These are phyloP conservation scores for Coriaria nepalensis DNA, from an alignment of 306 rosid species.

Conservation along the genomic window DNA sequence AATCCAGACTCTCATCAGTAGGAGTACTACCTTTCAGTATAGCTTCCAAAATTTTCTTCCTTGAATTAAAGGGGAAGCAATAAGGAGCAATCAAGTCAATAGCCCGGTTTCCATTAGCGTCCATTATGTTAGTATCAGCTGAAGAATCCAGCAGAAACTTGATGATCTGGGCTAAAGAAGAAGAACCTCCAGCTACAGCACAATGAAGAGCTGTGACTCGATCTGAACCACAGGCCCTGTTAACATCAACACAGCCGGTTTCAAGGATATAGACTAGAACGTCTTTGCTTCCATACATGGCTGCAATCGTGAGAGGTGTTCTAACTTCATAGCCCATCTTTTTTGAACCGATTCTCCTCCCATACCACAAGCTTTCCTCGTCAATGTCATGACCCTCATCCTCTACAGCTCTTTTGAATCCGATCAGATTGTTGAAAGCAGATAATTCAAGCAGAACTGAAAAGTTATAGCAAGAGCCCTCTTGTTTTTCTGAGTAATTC, in stretches of 20 bases:
- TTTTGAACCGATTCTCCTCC: conserved; percentile 56
- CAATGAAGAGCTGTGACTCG: conserved; percentile 73
- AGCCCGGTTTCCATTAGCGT: conserved; percentile 43
- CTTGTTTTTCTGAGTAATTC: conserved; percentile 23
- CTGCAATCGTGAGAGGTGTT: conserved; percentile 74
- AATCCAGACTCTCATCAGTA: conserved; percentile 16
- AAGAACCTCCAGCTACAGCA: conserved; percentile 58
- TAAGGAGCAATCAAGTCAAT: conserved; percentile 33
- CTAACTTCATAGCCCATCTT: conserved; percentile 53
- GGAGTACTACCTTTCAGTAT: conserved; percentile 28
- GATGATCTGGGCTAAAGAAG: conserved; percentile 38
- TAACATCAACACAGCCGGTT: conserved; percentile 46
- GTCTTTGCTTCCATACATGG: conserved; percentile 62
- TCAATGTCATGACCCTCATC: conserved; percentile 38
- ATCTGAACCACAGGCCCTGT: conserved; percentile 45
- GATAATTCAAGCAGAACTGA: conserved; percentile 52
- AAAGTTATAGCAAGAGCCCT: conserved; percentile 16
- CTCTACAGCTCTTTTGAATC: conserved; percentile 50
- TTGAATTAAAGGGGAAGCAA: conserved; percentile 18
- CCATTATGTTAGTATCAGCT: conserved; percentile 36
- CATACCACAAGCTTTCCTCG: conserved; percentile 64
- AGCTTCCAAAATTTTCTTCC: conserved; percentile 32
- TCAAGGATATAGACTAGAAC: conserved; percentile 46
- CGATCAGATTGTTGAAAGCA: conserved; percentile 41
- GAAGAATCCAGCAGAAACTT: conserved; percentile 57